phyloP scores from a whole-genome alignment of 192 early-diverging fungal genomes.

The Backusella tuberculispora region DNA sequence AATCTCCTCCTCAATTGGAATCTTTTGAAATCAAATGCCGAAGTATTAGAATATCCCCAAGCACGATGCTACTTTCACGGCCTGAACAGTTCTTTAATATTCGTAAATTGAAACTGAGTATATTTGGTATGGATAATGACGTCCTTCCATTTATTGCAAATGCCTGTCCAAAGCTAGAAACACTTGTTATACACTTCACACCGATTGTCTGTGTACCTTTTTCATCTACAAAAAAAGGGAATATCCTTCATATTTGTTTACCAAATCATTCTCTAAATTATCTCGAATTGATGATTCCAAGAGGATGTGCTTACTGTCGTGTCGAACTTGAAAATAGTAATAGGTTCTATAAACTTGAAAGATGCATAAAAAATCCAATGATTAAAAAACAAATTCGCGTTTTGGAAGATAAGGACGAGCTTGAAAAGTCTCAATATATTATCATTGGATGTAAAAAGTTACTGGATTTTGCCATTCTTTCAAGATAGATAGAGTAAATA shows the following conservation, averaged over 20 bases:
- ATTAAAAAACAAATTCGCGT: not conserved
- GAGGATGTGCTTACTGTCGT: not conserved
- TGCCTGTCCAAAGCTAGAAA: not conserved
- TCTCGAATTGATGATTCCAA: slow-evolving; percentile 8
- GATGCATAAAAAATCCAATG: slow-evolving; percentile 10
- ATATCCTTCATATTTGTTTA: not conserved
- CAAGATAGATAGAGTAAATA: not conserved
- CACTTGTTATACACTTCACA: not conserved
- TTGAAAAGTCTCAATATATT: not conserved
- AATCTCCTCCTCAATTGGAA: slow-evolving; percentile 2
- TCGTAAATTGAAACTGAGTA: not conserved
- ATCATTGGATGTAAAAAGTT: not conserved
- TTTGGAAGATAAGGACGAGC: not conserved
- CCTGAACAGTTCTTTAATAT: not conserved
- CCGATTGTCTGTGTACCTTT: not conserved
- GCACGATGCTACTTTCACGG: not conserved
- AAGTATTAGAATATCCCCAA: not conserved
- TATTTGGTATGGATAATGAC: slow-evolving; percentile 2
- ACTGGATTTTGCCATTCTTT: not conserved
- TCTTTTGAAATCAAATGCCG: not conserved
- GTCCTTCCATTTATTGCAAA: not conserved
- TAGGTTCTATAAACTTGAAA: not conserved
- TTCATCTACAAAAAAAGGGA: not conserved
- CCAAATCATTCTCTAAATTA: not conserved
- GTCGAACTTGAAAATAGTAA: not conserved